Percentiles rank a stretch among this genome's conserved stretches.
These are phyloP conservation scores for Mycena alexandri DNA, from an alignment of 768 basidiomycete genomes.

Conservation along the genomic window DNA sequence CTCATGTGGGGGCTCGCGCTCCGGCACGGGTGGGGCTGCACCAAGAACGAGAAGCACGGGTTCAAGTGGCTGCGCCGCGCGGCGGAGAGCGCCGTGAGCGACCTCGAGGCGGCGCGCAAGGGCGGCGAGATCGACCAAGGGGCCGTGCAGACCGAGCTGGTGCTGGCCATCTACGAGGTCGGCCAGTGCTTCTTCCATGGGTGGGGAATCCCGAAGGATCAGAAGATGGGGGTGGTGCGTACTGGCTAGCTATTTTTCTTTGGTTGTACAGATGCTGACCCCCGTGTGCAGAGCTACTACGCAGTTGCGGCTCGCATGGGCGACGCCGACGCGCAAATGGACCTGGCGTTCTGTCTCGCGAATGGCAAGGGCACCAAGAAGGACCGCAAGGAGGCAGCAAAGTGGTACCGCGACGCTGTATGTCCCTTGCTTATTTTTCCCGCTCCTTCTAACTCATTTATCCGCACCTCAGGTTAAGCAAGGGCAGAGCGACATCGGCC, in stretches of 20 bases:
- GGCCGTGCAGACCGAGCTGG: constrained; percentile 81
- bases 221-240: constrained; percentile 89
- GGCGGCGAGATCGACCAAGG: constrained; percentile 61
- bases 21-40: constrained; percentile 90
- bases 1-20: constrained; percentile 91
- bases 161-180: constrained; percentile 92
- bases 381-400: constrained; percentile 86
- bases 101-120: constrained; percentile 73
- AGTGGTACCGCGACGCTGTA: constrained; percentile 92
- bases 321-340: constrained; percentile 88
- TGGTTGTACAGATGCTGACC: constrained; percentile 10
- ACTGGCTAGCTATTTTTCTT: neutral
- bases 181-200: constrained; percentile 94
- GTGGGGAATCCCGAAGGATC: constrained; percentile 89
- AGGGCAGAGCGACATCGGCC: constrained; percentile 84
- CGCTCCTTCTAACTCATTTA: neutral
- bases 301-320: constrained; percentile 86
- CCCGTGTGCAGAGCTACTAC: constrained; percentile 76
- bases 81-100: constrained; percentile 83
- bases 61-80: constrained; percentile 89
- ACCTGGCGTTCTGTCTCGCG: constrained; percentile 86
- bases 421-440: constrained; percentile 41
- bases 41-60: constrained; percentile 81
- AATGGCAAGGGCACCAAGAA: constrained; percentile 94
- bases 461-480: constrained; percentile 58